Conservation (phyloP, 78 protist species). For the Dictyostelium firmibasis region DNA sequence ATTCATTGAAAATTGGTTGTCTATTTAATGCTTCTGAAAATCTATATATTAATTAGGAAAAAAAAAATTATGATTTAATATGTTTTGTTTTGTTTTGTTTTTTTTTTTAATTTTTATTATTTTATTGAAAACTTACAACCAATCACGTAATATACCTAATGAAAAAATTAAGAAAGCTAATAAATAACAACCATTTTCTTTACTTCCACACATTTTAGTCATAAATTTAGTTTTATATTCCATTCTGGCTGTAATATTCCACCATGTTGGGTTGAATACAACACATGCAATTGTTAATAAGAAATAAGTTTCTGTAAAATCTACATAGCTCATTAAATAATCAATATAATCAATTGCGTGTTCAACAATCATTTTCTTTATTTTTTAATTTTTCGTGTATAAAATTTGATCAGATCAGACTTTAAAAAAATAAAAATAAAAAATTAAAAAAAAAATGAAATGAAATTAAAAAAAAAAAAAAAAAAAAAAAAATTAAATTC, state of each 20-base stretch:
- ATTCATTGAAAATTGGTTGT: constrained; percentile 12
- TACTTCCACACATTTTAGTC: constrained; percentile 46
- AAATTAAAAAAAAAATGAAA: not conserved
- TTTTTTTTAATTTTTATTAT: not conserved
- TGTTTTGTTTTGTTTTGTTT: not conserved
- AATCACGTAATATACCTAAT: constrained; percentile 46
- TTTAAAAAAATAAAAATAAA: not conserved
- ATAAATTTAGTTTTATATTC: constrained; percentile 65
- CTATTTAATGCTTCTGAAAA: constrained; percentile 59
- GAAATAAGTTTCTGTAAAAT: constrained; percentile 32
- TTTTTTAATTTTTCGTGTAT: not conserved
- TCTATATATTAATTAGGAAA: not conserved
- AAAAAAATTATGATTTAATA: too few relatives aligned
- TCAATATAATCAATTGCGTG: not conserved
- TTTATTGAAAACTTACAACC: constrained; percentile 24
- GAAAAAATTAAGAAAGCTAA: constrained; percentile 76
- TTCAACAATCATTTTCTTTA: not conserved
- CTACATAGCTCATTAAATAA: not conserved
- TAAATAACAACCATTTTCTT: constrained; percentile 71
- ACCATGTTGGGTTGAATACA: constrained; percentile 57
- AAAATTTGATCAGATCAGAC: not conserved
- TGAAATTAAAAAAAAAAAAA: too few relatives aligned
- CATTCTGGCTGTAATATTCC: constrained; percentile 80
- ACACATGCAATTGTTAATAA: constrained; percentile 21
- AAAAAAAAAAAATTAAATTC: too few relatives aligned